Evolutionary conservation across 1,284 basidiomycete genomes (phyloP).

Genomic region (Garcileccinum viscosum): DNA sequence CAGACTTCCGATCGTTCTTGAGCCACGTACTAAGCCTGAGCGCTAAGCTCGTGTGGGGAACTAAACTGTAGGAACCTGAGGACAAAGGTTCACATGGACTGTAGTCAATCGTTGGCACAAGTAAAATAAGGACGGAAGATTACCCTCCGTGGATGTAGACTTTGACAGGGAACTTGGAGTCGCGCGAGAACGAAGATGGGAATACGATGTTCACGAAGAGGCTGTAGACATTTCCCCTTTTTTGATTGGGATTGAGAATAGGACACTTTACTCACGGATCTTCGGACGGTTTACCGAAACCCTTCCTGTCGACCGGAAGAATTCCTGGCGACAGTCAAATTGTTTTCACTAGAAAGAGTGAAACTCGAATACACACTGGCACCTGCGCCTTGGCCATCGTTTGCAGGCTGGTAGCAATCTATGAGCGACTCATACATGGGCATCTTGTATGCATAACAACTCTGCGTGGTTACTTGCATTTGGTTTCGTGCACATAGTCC

Average conservation of each 20-base stretch:
- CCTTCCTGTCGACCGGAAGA: constrained; percentile 62
- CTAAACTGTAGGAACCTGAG: constrained; percentile 51
- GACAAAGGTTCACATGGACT: not conserved
- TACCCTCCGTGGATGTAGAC: too few relatives aligned
- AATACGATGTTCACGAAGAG: constrained; percentile 46
- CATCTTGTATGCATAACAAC: not conserved
- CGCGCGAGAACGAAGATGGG: constrained; percentile 39
- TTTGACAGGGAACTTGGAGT: constrained; percentile 47
- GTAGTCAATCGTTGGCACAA: too few relatives aligned
- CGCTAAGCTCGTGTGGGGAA: constrained; percentile 62
- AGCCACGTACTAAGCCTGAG: constrained; percentile 72
- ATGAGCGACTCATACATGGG: not conserved
- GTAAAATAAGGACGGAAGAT: too few relatives aligned
- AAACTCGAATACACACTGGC: constrained; percentile 29
- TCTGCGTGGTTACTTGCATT: constrained; percentile 52
- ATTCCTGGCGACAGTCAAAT: constrained; percentile 31
- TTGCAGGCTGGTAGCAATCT: constrained; percentile 67
- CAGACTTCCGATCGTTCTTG: constrained; percentile 70
- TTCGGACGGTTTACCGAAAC: constrained; percentile 27
- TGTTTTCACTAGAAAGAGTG: not conserved
- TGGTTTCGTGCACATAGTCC: constrained; percentile 66
- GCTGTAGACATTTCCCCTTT: too few relatives aligned
- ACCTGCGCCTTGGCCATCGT: constrained; percentile 68
- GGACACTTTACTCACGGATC: constrained; percentile 49
- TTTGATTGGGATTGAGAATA: not conserved